phyloP scores from a whole-genome alignment of 768 basidiomycete species.

The Agaricus subrufescens region DNA sequence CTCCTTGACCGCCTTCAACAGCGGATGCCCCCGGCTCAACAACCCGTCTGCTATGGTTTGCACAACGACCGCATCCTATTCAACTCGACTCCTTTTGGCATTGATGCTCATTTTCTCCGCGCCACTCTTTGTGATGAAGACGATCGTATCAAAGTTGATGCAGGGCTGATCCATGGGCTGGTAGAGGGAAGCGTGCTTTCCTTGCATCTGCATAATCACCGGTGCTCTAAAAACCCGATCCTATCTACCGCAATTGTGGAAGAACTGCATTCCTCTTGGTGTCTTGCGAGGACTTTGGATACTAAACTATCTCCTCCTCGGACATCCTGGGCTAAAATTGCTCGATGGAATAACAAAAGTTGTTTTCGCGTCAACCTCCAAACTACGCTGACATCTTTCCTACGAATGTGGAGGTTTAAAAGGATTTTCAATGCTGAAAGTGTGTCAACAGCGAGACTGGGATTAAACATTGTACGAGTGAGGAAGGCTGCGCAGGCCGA shows the following conservation, averaged over 20 bases:
- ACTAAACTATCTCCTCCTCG: slow-evolving; percentile 23
- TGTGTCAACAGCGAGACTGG: slow-evolving; percentile 29
- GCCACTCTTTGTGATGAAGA: slow-evolving; percentile 33
- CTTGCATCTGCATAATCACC: slow-evolving; percentile 57
- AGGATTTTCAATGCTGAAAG: slow-evolving; percentile 29
- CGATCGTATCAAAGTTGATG: slow-evolving; percentile 41
- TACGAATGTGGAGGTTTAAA: slow-evolving; percentile 39
- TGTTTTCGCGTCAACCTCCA: slow-evolving; percentile 54
- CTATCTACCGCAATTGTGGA: slow-evolving; percentile 46
- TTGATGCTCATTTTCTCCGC: slow-evolving; percentile 43
- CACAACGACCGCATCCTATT: slow-evolving; percentile 49
- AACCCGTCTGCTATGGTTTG: slow-evolving; percentile 45
- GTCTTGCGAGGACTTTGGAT: slow-evolving; percentile 40
- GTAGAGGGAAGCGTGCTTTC: slow-evolving; percentile 60
- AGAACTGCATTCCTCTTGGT: slow-evolving; percentile 57
- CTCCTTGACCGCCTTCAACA: slow-evolving; percentile 40
- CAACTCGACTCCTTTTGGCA: slow-evolving; percentile 48
- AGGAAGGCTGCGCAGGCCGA: slow-evolving; percentile 40
- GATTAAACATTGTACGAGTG: slow-evolving; percentile 43
- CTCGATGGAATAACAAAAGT: slow-evolving; percentile 47
- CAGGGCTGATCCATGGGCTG: slow-evolving; percentile 60
- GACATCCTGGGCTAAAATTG: slow-evolving; percentile 48
- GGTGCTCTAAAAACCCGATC: slow-evolving; percentile 51
- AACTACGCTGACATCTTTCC: slow-evolving; percentile 40
- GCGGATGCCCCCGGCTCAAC: slow-evolving; percentile 37